Base-by-base conservation (phyloP, 2,329 filamentous ascomycete genomes). In the Trichophyton verrucosum region DNA sequence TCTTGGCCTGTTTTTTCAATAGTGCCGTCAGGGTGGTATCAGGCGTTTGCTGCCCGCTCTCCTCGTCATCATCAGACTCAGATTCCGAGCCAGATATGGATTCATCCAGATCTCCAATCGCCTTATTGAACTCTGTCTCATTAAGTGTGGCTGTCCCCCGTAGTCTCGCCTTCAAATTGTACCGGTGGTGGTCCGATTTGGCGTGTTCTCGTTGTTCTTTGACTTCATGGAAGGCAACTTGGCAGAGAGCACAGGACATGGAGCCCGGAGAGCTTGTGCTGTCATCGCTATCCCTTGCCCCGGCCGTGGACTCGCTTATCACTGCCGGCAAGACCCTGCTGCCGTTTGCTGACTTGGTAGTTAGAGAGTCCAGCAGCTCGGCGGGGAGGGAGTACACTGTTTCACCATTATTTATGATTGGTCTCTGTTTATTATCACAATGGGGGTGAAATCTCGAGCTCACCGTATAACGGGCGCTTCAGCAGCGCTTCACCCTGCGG, bases 121-220 rank as follows among this genome's bases (percentile, higher is more conserved):
- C 80, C 70, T 86, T 89, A 71, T 94, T 89, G 66, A 99, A 99
- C 38, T 96, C 91, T 6, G 71, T 73, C 70, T 99, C 94, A 1
- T 84, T 83, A 1, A 96, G 86, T 0, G 88, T 75, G 8, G 80
- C 81, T 61, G 81, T 80, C 0, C 89, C 89, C 55, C 89, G 85
- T 61, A 96, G 77, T 77, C 89, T 95, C 71, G 92, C 88, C 75
- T 96, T 97, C 63, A 97, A 76, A 71, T 99, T 99, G 76, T 96
- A 99, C 65, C 87, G 83, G 73, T 99, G 94, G 57, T 95, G 80
- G 69, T 99, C 94, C 8, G 92, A 96, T 68, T 89, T 88, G 61
- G 89, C 85, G 74, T 99, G 94, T 62, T 84, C 82, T 63, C 89
- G 83, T 71, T 97, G 92, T 64, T 97, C 92, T 63, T 85, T 80